Percentiles rank a stretch among this genome's conserved stretches.
phyloP scores from a whole-genome alignment of 768 basidiomycete species.

The Suillus variegatus region DNA sequence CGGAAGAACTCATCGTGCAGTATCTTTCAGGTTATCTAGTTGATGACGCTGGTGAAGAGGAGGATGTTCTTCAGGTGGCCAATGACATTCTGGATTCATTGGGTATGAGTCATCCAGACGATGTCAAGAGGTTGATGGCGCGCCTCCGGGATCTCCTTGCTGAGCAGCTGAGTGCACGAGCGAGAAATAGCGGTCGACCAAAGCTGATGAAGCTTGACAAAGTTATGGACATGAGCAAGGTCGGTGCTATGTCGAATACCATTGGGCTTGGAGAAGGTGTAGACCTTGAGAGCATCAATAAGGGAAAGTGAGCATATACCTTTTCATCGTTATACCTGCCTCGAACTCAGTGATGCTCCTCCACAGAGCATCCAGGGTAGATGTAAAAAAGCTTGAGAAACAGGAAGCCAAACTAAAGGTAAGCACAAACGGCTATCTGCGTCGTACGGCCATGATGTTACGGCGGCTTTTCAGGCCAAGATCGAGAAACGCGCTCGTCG shows the following conservation, averaged over 20 bases:
- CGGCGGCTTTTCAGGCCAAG: slow-evolving; percentile 63
- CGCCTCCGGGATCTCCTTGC: slow-evolving; percentile 63
- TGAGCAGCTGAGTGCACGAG: slow-evolving; percentile 60
- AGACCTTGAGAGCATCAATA: slow-evolving; percentile 89
- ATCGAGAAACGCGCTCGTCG: slow-evolving; percentile 93
- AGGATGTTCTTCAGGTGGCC: slow-evolving; percentile 80
- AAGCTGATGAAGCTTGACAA: slow-evolving; percentile 79
- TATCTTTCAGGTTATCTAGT: slow-evolving; percentile 88
- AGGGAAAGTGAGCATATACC: slow-evolving; percentile 73
- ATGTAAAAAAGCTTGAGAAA: slow-evolving; percentile 95
- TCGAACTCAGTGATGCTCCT: slow-evolving; percentile 12
- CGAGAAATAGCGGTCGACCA: slow-evolving; percentile 60
- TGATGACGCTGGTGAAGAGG: slow-evolving; percentile 87
- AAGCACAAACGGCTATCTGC: slow-evolving; percentile 3
- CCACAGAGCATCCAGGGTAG: slow-evolving; percentile 82
- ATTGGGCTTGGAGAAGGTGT: slow-evolving; percentile 81
- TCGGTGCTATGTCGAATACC: slow-evolving; percentile 72
- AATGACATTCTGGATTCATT: slow-evolving; percentile 77
- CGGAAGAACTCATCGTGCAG: slow-evolving; percentile 84
- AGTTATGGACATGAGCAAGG: slow-evolving; percentile 86
- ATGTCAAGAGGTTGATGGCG: slow-evolving; percentile 66
- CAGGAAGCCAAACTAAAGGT: slow-evolving; percentile 95
- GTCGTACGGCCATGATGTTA: background rate
- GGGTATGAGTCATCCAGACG: slow-evolving; percentile 56
- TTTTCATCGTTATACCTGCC: slow-evolving; percentile 4